Base-by-base conservation (phyloP, 208 protist species). In the Vickermania ingenoplastis region DNA sequence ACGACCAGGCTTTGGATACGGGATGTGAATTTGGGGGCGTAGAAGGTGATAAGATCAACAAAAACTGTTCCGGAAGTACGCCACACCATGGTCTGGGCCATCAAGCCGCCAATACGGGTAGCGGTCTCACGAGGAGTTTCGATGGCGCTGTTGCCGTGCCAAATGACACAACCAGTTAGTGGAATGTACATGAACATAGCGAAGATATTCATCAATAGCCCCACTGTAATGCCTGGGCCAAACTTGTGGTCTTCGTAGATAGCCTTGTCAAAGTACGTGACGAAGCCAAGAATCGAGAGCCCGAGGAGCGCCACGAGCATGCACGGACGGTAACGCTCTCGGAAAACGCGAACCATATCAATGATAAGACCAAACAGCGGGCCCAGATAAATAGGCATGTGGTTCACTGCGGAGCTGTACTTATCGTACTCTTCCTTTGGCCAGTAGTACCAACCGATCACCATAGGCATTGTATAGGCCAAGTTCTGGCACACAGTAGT, bases 141-240 rank as follows among this genome's bases (percentile, higher is more conserved):
- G n/a, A n/a, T n/a, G n/a, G n/a, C n/a, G n/a, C n/a, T n/a, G n/a
- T n/a, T n/a, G n/a, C n/a, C n/a, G n/a, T n/a, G n/a, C n/a, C n/a
- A n/a, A 41, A 71, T 71, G 21, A 75, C 65, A 22, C 70, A 56
- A 2, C 50, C 64, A 31, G 65, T 75, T 57, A 63, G 60, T 22
- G 70, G 70, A n/a, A 75, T 61, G 70, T 75, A 71, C 23, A 75
- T 63, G 53, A 75, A 75, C 65, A 75, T 75, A 7, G 59, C 57
- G 23, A 57, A 31, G 36, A 72, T 58, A 57, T 72, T 22, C 57
- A 65, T 60, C 23, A 73, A 21, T 59, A 61, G 68, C 41, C 28
- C 21, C 7, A 72, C 58, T 17, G 72, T 41, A 2, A 68, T 29
- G 29, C 23, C n/a, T 55, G 30, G 30, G 48, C 57, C 52, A n/a